Evolutionary conservation across 208 protist genomes (phyloP).

Genomic region (Borovskyia barvae): DNA sequence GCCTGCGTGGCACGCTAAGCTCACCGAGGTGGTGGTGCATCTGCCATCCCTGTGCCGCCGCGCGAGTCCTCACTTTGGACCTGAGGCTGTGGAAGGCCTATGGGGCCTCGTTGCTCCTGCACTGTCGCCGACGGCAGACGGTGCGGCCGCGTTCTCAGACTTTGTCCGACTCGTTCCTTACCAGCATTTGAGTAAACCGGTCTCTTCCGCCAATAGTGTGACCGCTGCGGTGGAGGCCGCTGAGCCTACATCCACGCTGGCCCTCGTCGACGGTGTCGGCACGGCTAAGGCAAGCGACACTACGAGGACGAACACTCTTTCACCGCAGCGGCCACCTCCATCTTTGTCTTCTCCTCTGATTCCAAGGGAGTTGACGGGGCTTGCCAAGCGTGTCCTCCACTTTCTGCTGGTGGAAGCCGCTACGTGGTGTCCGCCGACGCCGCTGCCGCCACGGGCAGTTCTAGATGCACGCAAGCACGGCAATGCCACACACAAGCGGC

Average conservation of each 20-base stretch:
- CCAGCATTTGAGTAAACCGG: conserved; percentile 15
- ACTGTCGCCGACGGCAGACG: conserved; percentile 1
- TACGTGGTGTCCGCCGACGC: conserved; percentile 27
- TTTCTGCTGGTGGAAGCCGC: conserved; percentile 53
- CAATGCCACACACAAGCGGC: not conserved
- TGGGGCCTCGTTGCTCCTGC: conserved; percentile 47
- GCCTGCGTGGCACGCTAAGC: conserved; percentile 5
- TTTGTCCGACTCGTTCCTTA: conserved; percentile 30
- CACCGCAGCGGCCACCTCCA: too few species aligned
- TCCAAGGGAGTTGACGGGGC: conserved; percentile 13
- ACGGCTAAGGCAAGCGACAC: too few species aligned
- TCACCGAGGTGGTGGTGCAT: conserved; percentile 7
- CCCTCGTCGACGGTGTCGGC: too few species aligned
- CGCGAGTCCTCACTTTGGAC: conserved; percentile 39
- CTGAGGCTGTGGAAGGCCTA: conserved; percentile 39
- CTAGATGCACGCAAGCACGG: not conserved
- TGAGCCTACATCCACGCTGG: too few species aligned
- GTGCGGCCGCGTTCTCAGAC: conserved; percentile 13
- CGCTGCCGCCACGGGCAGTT: not conserved
- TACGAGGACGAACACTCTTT: too few species aligned
- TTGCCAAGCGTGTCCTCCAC: conserved; percentile 32
- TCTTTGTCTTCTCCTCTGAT: too few species aligned
- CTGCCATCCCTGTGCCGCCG: conserved; percentile 27
- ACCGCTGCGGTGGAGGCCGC: too few species aligned
- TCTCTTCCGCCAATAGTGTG: too few species aligned